These are phyloP conservation scores for Castanospermum australe DNA, from an alignment of 306 rosid genomes.

Conservation along the genomic window DNA sequence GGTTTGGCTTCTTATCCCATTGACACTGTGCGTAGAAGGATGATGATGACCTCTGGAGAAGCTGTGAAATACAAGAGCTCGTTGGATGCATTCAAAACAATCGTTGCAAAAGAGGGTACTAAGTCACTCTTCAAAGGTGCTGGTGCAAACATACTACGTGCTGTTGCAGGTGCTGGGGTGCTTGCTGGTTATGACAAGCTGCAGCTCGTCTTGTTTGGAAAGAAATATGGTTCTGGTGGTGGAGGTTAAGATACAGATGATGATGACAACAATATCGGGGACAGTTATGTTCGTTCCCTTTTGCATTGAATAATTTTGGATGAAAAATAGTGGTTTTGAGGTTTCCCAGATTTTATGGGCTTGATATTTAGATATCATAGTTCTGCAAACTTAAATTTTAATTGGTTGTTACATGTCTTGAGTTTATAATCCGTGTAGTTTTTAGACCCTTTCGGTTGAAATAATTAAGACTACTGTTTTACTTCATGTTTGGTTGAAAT, in stretches of 20 bases:
- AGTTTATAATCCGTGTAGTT: neutral
- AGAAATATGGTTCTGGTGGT: slow-evolving; percentile 84
- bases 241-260: slow-evolving; percentile 51
- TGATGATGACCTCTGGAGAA: slow-evolving; percentile 94
- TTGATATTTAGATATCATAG: slow-evolving; percentile 22
- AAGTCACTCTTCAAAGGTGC: slow-evolving; percentile 88
- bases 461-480: neutral
- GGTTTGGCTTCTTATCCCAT: slow-evolving; percentile 80
- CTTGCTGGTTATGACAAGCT: slow-evolving; percentile 77
- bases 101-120: slow-evolving; percentile 64
- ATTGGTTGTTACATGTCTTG: slow-evolving; percentile 12
- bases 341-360: slow-evolving; percentile 8
- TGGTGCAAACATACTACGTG: slow-evolving; percentile 77
- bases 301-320: slow-evolving; percentile 41
- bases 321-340: neutral
- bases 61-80: slow-evolving; percentile 79
- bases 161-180: slow-evolving; percentile 83
- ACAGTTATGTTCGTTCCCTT: slow-evolving; percentile 21
- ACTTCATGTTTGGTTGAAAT: neutral
- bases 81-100: slow-evolving; percentile 56
- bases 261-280: slow-evolving; percentile 23
- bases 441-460: neutral
- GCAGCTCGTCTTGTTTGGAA: slow-evolving; percentile 63
- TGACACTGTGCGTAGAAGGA: slow-evolving; percentile 78
- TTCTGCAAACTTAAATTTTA: slow-evolving; percentile 20